Percentiles rank a stretch among this genome's conserved stretches.
phyloP scores from a whole-genome alignment of 2,329 filamentous ascomycete genomes.

The Coleophoma crateriformis region DNA sequence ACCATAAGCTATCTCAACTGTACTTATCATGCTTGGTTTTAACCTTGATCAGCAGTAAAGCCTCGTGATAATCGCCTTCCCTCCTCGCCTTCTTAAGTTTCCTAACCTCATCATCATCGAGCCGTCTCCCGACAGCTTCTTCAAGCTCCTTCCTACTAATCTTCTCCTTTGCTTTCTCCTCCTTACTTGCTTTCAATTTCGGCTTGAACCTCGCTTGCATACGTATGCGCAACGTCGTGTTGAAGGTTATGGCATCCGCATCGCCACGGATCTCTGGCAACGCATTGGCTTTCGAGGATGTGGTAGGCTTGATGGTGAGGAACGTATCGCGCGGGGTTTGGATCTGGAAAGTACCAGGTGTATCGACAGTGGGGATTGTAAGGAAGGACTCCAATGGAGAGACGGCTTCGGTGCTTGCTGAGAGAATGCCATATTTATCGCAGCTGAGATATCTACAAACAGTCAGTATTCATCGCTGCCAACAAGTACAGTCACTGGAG shows the following conservation, averaged over 20 bases:
- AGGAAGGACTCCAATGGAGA: constrained; percentile 78
- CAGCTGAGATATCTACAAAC: constrained; percentile 69
- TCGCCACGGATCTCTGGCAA: constrained; percentile 70
- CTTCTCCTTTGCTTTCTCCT: constrained; percentile 78
- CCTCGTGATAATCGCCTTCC: constrained; percentile 88
- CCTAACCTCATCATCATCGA: constrained; percentile 84
- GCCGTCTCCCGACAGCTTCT: constrained; percentile 65
- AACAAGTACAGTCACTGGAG: neutral
- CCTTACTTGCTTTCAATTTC: constrained; percentile 69
- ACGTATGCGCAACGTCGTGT: constrained; percentile 71
- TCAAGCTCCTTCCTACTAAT: constrained; percentile 84
- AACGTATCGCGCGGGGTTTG: constrained; percentile 70
- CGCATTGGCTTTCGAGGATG: constrained; percentile 38
- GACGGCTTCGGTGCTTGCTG: constrained; percentile 74
- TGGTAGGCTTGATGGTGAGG: constrained; percentile 53
- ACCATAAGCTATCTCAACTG: constrained; percentile 29
- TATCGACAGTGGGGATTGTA: constrained; percentile 57
- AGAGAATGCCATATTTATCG: constrained; percentile 75
- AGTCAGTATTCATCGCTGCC: constrained; percentile 1
- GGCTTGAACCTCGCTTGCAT: constrained; percentile 98
- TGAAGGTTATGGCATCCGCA: constrained; percentile 59
- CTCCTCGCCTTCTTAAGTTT: constrained; percentile 74
- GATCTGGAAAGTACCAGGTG: constrained; percentile 66
- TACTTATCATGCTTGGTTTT: constrained; percentile 94
- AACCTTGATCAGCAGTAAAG: constrained; percentile 77